phyloP scores from a whole-genome alignment of 495 filamentous ascomycete species.

The Daldinia caldariorum region DNA sequence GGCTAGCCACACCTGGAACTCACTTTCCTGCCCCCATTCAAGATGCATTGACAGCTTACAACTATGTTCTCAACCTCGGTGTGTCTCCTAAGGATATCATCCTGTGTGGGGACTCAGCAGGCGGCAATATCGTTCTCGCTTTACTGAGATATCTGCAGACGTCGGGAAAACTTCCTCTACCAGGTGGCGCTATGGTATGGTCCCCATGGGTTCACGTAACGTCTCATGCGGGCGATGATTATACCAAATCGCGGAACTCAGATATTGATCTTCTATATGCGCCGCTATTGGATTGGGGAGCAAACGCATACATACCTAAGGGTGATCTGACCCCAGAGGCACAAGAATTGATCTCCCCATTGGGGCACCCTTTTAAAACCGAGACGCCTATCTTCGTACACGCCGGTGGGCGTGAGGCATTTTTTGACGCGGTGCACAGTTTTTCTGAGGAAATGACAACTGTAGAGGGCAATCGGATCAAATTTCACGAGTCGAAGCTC shows the following conservation, averaged over 20 bases:
- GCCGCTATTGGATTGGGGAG: conserved; percentile 36
- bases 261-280: conserved; percentile 11
- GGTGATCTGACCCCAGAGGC: conserved; percentile 9
- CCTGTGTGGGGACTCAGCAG: conserved; percentile 34
- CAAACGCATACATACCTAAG: conserved; percentile 24
- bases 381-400: conserved; percentile 23
- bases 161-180: conserved; percentile 15
- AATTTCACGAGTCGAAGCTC: conserved; percentile 14
- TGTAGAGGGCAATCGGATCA: conserved; percentile 16
- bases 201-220: conserved; percentile 42
- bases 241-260: conserved; percentile 1
- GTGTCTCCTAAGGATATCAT: conserved; percentile 27
- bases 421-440: conserved; percentile 6
- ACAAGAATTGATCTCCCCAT: conserved; percentile 28
- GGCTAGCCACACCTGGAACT: conserved; percentile 6
- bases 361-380: conserved; percentile 33
- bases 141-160: conserved; percentile 31
- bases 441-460: conserved; percentile 31
- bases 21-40: conserved; percentile 35
- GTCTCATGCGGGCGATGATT: conserved; percentile 9
- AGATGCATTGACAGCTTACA: conserved; percentile 34
- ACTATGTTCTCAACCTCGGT: conserved; percentile 19
- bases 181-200: conserved; percentile 31
- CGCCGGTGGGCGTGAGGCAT: conserved; percentile 20
- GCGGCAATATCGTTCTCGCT: conserved; percentile 27